These are phyloP conservation scores for Candida arabinofermentans DNA, from an alignment of 805 yeast genomes.

Conservation along the genomic window DNA sequence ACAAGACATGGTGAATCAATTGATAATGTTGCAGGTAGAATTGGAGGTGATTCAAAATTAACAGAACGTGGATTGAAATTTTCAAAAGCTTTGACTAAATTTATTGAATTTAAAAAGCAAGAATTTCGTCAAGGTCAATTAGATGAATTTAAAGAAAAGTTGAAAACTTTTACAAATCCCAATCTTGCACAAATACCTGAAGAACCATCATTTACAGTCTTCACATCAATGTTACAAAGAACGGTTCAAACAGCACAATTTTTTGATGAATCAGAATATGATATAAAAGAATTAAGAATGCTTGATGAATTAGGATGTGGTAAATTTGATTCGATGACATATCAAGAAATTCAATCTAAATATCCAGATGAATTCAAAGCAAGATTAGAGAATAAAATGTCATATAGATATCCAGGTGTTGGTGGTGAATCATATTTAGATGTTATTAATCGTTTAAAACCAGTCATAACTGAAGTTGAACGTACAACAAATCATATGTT, in stretches of 20 bases:
- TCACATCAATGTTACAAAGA: conserved; percentile 86
- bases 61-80: conserved; percentile 78
- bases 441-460: conserved; percentile 84
- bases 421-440: conserved; percentile 96
- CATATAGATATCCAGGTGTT: conserved; percentile 92
- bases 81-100: conserved; percentile 66
- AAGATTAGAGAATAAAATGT: conserved; percentile 70
- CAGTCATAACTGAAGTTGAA: conserved; percentile 89
- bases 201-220: conserved; percentile 80
- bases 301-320: conserved; percentile 94
- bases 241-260: conserved; percentile 72
- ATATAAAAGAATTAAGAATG: conserved; percentile 87
- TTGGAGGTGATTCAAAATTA: conserved; percentile 87
- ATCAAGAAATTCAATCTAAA: conserved; percentile 69
- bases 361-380: conserved; percentile 78
- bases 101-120: conserved; percentile 65
- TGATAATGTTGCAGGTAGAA: conserved; percentile 79
- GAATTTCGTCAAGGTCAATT: conserved; percentile 65
- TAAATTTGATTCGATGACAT: conserved; percentile 87
- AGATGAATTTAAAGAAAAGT: conserved; percentile 45
- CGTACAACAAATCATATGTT: conserved; percentile 84
- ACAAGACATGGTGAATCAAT: conserved; percentile 92
- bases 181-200: conserved; percentile 35
- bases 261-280: conserved; percentile 71
- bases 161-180: conserved; percentile 21